Percentiles rank a stretch among this genome's conserved stretches.
phyloP scores from a whole-genome alignment of 2,329 filamentous ascomycete species.

The Myotisia sp. region DNA sequence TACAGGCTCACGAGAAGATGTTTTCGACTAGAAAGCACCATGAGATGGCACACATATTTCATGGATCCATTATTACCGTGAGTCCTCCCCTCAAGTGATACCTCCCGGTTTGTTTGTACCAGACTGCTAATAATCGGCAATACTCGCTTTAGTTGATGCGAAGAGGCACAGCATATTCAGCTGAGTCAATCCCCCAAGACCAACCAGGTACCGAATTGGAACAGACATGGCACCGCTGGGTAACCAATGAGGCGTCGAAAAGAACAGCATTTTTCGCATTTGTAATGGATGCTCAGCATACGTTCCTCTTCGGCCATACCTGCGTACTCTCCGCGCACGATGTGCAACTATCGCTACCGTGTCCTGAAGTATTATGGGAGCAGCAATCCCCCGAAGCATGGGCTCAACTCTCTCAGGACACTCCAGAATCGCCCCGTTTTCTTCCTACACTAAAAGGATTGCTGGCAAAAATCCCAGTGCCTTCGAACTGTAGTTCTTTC shows the following conservation, averaged over 20 bases:
- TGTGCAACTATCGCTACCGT: conserved; percentile 17
- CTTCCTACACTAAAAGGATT: conserved; percentile 15
- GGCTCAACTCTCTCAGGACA: conserved; percentile 12
- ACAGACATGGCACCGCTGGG: conserved; percentile 16
- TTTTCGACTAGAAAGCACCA: no score
- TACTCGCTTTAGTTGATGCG: conserved; percentile 17
- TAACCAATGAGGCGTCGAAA: conserved; percentile 16
- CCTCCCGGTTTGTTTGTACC: no score
- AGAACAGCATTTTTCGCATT: conserved; percentile 19
- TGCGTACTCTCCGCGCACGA: conserved; percentile 18
- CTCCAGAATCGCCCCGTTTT: conserved; percentile 15
- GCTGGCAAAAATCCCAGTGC: conserved; percentile 14
- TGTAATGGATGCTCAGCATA: conserved; percentile 20
- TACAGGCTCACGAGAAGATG: no score
- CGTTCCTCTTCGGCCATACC: conserved; percentile 19
- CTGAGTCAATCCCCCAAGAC: conserved; percentile 1
- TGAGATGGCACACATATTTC: no score
- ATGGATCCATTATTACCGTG: no score
- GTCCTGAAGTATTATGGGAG: conserved; percentile 17
- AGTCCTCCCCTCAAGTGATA: no score
- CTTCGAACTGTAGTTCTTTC: conserved; percentile 15
- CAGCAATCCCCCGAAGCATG: conserved; percentile 13
- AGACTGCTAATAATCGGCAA: no score
- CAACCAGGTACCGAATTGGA: conserved; percentile 8
- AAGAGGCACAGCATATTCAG: conserved; percentile 14